Evolutionary conservation across 1,139 yeast species (phyloP).

Genomic region (Debaryomyces subglobosus): DNA sequence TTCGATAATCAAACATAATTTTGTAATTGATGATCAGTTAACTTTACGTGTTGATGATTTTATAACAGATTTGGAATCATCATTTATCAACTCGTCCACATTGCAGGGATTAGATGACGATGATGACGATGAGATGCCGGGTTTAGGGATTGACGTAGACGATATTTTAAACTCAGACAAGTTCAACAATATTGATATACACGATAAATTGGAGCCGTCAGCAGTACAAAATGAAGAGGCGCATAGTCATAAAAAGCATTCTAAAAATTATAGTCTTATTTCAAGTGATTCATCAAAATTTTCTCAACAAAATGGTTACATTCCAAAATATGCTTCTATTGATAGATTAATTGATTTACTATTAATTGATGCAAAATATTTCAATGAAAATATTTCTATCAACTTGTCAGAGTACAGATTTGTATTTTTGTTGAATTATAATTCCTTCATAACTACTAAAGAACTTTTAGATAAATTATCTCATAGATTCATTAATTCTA

Average conservation of each 20-base stretch:
- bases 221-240: constrained; percentile 10
- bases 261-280: constrained; percentile 11
- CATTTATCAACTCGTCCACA: constrained; percentile 20
- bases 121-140: constrained; percentile 42
- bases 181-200: constrained; percentile 37
- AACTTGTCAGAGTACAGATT: constrained; percentile 49
- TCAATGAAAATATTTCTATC: constrained; percentile 40
- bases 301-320: constrained; percentile 26
- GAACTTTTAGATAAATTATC: constrained; percentile 48
- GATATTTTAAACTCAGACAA: constrained; percentile 47
- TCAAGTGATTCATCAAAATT: constrained; percentile 12
- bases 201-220: constrained; percentile 13
- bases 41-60: constrained; percentile 46
- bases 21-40: constrained; percentile 37
- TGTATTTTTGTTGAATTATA: constrained; percentile 48
- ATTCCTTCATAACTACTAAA: constrained; percentile 45
- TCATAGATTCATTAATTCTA: constrained; percentile 48
- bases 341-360: constrained; percentile 47
- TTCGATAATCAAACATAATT: constrained; percentile 28
- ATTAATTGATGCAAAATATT: constrained; percentile 42
- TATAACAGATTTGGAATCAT: constrained; percentile 32
- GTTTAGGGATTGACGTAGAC: constrained; percentile 51
- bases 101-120: constrained; percentile 30
- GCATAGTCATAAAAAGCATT: constrained; percentile 4
- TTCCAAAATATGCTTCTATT: constrained; percentile 46